Percentiles rank a stretch among this genome's conserved stretches.
These are phyloP conservation scores for Suillus alpinus DNA, from an alignment of 768 basidiomycete species.

Conservation along the genomic window DNA sequence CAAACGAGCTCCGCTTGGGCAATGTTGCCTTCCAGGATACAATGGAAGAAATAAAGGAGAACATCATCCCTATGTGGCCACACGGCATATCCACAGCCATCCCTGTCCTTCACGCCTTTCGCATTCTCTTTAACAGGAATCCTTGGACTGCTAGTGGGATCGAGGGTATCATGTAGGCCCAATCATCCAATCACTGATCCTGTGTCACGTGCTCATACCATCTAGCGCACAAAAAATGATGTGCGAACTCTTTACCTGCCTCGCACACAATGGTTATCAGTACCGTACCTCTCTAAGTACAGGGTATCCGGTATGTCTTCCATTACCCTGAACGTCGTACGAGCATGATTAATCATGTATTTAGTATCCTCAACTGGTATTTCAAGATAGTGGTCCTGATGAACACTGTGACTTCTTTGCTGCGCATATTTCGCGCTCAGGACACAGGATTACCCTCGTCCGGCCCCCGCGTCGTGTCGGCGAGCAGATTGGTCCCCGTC, in stretches of 20 bases:
- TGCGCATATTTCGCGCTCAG: constrained; percentile 60
- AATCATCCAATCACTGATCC: background rate
- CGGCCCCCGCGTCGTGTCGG: constrained; percentile 39
- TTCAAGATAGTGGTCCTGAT: constrained; percentile 52
- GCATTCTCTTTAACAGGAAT: constrained; percentile 59
- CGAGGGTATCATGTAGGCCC: constrained; percentile 50
- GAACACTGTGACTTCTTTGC: constrained; percentile 57
- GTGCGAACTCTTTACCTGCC: constrained; percentile 54
- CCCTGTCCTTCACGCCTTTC: constrained; percentile 39
- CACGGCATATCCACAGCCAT: constrained; percentile 49
- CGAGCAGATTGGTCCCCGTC: constrained; percentile 35
- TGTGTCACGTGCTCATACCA: background rate
- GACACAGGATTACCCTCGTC: constrained; percentile 49
- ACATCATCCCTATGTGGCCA: constrained; percentile 63
- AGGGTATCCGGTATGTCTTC: constrained; percentile 43
- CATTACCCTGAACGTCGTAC: constrained; percentile 13
- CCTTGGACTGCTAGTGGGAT: constrained; percentile 66
- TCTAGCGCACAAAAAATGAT: constrained; percentile 61
- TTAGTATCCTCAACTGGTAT: constrained; percentile 66
- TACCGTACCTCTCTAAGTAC: constrained; percentile 63
- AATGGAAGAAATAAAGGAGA: constrained; percentile 55
- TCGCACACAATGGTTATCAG: constrained; percentile 63
- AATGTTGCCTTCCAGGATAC: constrained; percentile 50
- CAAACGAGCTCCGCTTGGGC: constrained; percentile 55
- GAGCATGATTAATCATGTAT: constrained; percentile 12